Conservation (phyloP, 208 protist genomes). For the Leishmania gerbilli region DNA sequence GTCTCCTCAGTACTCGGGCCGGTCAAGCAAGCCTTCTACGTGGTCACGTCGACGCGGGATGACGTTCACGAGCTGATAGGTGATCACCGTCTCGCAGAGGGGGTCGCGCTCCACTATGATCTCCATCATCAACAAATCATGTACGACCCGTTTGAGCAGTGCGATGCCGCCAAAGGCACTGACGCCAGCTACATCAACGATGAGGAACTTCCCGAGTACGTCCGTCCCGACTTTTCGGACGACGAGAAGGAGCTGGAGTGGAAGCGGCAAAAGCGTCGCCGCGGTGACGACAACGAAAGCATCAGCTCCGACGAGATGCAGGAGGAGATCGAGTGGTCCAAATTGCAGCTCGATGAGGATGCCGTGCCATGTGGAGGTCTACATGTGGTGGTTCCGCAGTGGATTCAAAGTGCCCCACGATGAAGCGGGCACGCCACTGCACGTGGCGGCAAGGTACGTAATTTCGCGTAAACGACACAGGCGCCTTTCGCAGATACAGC, state of each 20-base stretch:
- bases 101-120: conserved; percentile 56
- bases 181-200: conserved; percentile 91
- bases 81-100: conserved; percentile 18
- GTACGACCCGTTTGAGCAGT: conserved; percentile 54
- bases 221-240: conserved; percentile 87
- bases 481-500: neutral
- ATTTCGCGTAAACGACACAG: neutral
- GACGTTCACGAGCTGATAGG: conserved; percentile 26
- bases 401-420: conserved; percentile 9
- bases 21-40: conserved; percentile 56
- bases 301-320: conserved; percentile 47
- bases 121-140: conserved; percentile 55
- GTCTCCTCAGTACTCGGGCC: conserved; percentile 68
- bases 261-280: conserved; percentile 64
- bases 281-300: conserved; percentile 27
- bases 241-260: conserved; percentile 83
- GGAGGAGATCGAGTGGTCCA: conserved; percentile 45
- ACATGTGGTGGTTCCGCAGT: conserved; percentile 21
- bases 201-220: conserved; percentile 80
- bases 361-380: neutral
- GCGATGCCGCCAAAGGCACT: conserved; percentile 61
- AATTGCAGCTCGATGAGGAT: conserved; percentile 35
- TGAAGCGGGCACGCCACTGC: neutral
- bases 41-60: conserved; percentile 29
- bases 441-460: neutral